These are phyloP conservation scores for Cinnamomum chago DNA, from an alignment of 164 flowering plant species.

Conservation along the genomic window DNA sequence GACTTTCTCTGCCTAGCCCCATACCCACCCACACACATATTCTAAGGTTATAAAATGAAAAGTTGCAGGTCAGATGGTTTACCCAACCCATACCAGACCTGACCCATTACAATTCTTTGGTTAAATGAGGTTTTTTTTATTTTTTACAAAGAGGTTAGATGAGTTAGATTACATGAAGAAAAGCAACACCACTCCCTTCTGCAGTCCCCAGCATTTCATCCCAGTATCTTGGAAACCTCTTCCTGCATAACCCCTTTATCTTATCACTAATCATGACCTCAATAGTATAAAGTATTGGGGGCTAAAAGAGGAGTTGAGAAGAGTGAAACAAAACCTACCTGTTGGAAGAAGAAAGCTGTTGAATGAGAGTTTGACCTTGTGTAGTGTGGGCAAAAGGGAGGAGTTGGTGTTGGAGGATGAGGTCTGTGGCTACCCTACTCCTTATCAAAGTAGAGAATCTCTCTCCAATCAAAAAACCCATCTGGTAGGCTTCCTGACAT, in stretches of 20 bases:
- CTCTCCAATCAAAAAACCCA: conserved; percentile 67
- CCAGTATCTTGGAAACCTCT: conserved; percentile 60
- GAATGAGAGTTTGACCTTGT: conserved; percentile 36
- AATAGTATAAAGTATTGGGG: no score
- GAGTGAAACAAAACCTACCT: conserved; percentile 9
- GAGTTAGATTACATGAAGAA: conserved; percentile 40
- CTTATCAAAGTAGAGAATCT: conserved; percentile 53
- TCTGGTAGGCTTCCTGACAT: conserved; percentile 41
- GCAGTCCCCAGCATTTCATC: conserved; percentile 75
- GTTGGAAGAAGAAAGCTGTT: conserved; percentile 40
- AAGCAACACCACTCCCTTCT: conserved; percentile 64
- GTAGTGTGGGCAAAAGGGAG: conserved; percentile 52
- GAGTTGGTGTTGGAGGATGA: conserved; percentile 59
- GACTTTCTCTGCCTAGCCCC: no score
- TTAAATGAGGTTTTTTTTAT: no score
- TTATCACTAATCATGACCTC: neutral
- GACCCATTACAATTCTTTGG: neutral
- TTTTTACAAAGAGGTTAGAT: neutral
- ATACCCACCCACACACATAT: no score
- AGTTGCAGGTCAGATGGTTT: no score
- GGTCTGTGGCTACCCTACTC: conserved; percentile 60
- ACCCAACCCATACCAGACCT: no score
- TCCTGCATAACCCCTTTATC: conserved; percentile 9
- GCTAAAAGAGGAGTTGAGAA: neutral
- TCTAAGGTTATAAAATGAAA: no score